Percentiles rank a stretch among this genome's conserved stretches.
phyloP scores from a whole-genome alignment of 306 rosid species.

The Pyrus communis region DNA sequence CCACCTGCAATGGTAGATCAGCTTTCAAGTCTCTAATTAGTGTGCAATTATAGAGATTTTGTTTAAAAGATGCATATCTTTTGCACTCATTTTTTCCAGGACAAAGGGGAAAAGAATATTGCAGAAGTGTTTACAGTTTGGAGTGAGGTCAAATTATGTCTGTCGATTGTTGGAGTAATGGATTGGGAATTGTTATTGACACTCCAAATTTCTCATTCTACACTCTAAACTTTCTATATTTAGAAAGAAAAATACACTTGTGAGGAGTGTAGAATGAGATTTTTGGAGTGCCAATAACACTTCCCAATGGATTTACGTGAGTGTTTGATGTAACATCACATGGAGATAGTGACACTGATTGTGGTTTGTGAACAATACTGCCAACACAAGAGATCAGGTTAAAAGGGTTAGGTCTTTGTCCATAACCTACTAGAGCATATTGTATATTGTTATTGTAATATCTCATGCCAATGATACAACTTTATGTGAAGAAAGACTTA shows the following conservation, averaged over 20 bases:
- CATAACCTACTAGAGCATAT: too few relatives aligned
- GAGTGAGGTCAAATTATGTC: not conserved
- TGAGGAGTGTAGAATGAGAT: too few relatives aligned
- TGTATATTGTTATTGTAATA: too few relatives aligned
- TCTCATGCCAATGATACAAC: too few relatives aligned
- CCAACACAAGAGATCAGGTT: not conserved
- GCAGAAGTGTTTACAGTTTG: not conserved
- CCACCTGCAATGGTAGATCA: conserved; percentile 1
- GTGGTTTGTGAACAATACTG: conserved; percentile 1
- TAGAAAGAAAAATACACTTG: too few relatives aligned
- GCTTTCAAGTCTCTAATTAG: conserved; percentile 10
- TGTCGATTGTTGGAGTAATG: conserved; percentile 2
- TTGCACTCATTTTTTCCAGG: not conserved
- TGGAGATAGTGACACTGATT: not conserved
- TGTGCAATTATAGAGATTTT: not conserved
- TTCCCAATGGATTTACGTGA: conserved; percentile 15
- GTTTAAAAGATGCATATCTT: not conserved
- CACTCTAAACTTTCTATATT: too few relatives aligned
- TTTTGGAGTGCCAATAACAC: too few relatives aligned
- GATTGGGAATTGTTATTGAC: not conserved
- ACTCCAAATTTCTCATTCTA: too few relatives aligned
- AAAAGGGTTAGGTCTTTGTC: not conserved
- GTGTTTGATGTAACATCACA: conserved; percentile 23
- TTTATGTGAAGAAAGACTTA: too few relatives aligned
- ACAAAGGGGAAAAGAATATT: not conserved